Percentiles rank a stretch among this genome's conserved stretches.
Conservation (phyloP, 768 basidiomycete genomes). For the Lentinula boryana region DNA sequence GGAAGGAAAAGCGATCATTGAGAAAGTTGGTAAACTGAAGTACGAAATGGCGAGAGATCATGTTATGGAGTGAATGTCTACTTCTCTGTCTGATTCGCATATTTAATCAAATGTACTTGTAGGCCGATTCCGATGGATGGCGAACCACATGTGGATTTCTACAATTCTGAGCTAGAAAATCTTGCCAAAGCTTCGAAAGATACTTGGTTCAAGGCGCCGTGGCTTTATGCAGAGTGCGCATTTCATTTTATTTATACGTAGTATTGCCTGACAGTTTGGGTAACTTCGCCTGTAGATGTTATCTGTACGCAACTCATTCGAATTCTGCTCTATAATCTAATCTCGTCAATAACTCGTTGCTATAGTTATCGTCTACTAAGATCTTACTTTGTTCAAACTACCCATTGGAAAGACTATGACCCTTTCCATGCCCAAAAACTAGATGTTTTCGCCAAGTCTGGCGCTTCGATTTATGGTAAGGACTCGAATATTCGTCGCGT, state of each 20-base stretch:
- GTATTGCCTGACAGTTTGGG: neutral
- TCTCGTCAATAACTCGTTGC: neutral
- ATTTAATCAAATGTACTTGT: neutral
- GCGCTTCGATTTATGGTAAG: slow-evolving; percentile 72
- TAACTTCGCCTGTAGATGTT: slow-evolving; percentile 45
- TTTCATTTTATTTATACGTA: slow-evolving; percentile 7
- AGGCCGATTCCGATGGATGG: slow-evolving; percentile 76
- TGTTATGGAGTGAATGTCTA: slow-evolving; percentile 48
- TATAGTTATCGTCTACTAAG: slow-evolving; percentile 82
- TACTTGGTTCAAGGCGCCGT: slow-evolving; percentile 90
- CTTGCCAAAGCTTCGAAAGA: slow-evolving; percentile 42
- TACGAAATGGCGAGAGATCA: slow-evolving; percentile 84
- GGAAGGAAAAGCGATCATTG: slow-evolving; percentile 80
- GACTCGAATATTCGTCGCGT: neutral
- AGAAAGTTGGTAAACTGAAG: slow-evolving; percentile 70
- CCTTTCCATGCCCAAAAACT: slow-evolving; percentile 80
- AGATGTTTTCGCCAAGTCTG: slow-evolving; percentile 75
- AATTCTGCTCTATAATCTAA: neutral
- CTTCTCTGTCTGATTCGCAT: neutral
- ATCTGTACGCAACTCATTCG: slow-evolving; percentile 43
- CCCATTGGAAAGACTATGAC: slow-evolving; percentile 71
- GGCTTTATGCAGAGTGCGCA: slow-evolving; percentile 92
- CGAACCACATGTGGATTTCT: slow-evolving; percentile 60
- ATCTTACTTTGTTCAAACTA: slow-evolving; percentile 60
- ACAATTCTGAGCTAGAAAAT: slow-evolving; percentile 65